phyloP scores from a whole-genome alignment of 805 yeast genomes.

The Metschnikowia sp. region DNA sequence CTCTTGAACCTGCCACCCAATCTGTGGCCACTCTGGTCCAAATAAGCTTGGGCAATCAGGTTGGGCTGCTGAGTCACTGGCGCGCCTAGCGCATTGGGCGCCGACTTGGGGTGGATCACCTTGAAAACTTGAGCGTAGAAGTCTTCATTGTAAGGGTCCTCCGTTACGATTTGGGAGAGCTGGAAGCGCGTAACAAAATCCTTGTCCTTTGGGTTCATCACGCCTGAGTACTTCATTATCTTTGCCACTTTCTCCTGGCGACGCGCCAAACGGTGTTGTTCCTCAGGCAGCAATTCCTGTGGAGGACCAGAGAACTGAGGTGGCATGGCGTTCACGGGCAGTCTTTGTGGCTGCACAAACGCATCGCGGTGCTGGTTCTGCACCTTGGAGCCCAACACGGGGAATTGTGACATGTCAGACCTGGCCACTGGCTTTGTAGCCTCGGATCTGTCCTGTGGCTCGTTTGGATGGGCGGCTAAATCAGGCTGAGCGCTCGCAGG shows the following conservation, averaged over 20 bases:
- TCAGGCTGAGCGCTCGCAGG: too few relatives aligned
- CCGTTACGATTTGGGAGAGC: constrained; percentile 91
- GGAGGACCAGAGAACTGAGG: background rate
- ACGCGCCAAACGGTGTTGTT: constrained; percentile 59
- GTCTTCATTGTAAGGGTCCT: constrained; percentile 96
- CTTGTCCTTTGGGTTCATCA: constrained; percentile 96
- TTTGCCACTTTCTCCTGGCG: constrained; percentile 75
- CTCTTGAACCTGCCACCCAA: constrained; percentile 80
- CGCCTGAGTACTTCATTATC: constrained; percentile 80
- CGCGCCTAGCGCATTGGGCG: constrained; percentile 11
- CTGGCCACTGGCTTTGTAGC: background rate
- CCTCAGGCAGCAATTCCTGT: constrained; percentile 53
- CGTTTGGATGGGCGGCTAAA: too few relatives aligned
- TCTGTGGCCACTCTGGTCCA: constrained; percentile 88
- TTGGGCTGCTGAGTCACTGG: constrained; percentile 53
- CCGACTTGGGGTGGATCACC: constrained; percentile 42
- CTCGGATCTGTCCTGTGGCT: too few relatives aligned
- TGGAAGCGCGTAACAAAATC: constrained; percentile 94
- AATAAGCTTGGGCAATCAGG: constrained; percentile 87
- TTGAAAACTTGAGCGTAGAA: constrained; percentile 92
- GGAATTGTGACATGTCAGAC: constrained; percentile 46
- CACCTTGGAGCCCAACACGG: constrained; percentile 52
- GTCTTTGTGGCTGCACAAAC: background rate
- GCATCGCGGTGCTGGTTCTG: constrained; percentile 14
- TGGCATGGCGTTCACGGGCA: background rate